Conservation (phyloP, 1,284 basidiomycete species). For the Exobasidium cylindrosporum region DNA sequence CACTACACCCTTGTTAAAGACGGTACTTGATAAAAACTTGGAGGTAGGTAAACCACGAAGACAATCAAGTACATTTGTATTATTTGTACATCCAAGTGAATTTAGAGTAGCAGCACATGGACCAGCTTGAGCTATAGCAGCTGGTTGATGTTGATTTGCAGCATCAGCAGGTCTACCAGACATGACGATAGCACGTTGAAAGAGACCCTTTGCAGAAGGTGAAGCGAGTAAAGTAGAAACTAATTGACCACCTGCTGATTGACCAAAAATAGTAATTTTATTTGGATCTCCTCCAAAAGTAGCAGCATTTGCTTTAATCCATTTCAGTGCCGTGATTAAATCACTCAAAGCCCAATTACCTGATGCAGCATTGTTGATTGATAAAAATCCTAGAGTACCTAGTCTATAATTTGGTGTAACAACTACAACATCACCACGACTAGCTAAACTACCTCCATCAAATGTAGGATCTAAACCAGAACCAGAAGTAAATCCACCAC, state of each 20-base stretch:
- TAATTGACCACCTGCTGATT: constrained; percentile 17
- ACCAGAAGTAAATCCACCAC: constrained; percentile 56
- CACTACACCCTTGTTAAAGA: constrained; percentile 13
- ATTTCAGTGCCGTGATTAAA: constrained; percentile 17
- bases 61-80: constrained; percentile 26
- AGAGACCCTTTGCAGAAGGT: constrained; percentile 12
- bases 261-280: constrained; percentile 17
- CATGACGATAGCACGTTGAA: constrained; percentile 14
- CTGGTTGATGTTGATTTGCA: constrained; percentile 8
- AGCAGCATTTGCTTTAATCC: constrained; percentile 14
- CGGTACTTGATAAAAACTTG: constrained; percentile 17
- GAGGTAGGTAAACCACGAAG: constrained; percentile 23
- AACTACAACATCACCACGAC: constrained; percentile 61
- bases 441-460: constrained; percentile 59
- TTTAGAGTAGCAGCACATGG: constrained; percentile 19
- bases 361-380: background rate
- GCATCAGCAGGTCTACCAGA: constrained; percentile 11
- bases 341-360: constrained; percentile 18
- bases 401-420: constrained; percentile 19
- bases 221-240: constrained; percentile 12
- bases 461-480: constrained; percentile 56
- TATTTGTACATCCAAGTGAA: constrained; percentile 23
- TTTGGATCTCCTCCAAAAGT: constrained; percentile 20
- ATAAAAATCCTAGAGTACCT: constrained; percentile 12
- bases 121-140: constrained; percentile 9